A percentile compares a stretch with the other conserved stretches of the same genome.
phyloP scores from a whole-genome alignment of 257 asterid species.

The Scutellaria baicalensis region DNA sequence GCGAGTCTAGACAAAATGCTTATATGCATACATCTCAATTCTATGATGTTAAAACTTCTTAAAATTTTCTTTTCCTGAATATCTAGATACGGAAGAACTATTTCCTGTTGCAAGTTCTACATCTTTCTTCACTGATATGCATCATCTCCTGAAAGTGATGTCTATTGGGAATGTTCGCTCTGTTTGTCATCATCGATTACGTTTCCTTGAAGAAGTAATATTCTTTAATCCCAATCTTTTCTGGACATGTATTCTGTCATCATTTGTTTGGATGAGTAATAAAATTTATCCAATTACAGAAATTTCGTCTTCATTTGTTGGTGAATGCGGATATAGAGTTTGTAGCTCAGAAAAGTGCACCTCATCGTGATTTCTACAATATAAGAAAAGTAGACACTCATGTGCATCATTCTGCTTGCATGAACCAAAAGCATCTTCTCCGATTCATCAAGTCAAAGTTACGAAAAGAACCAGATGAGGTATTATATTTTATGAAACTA shows the following conservation, averaged over 20 bases:
- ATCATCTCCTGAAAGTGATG: constrained; percentile 71
- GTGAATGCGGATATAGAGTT: constrained; percentile 80
- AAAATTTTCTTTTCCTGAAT: constrained; percentile 2
- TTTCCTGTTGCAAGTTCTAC: constrained; percentile 83
- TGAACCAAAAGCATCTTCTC: constrained; percentile 95
- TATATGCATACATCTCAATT: not conserved
- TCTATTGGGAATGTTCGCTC: constrained; percentile 81
- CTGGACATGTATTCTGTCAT: constrained; percentile 7
- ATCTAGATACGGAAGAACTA: constrained; percentile 63
- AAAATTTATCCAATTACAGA: constrained; percentile 36
- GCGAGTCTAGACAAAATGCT: not conserved
- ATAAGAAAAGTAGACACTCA: constrained; percentile 92
- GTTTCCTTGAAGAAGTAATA: constrained; percentile 84
- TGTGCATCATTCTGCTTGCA: constrained; percentile 94
- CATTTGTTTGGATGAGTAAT: constrained; percentile 1
- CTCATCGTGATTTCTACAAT: constrained; percentile 94
- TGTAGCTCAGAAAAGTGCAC: constrained; percentile 90
- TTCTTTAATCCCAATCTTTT: constrained; percentile 13
- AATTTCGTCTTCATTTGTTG: constrained; percentile 81
- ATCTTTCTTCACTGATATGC: constrained; percentile 85
- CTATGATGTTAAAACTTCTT: not conserved
- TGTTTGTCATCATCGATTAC: constrained; percentile 69
- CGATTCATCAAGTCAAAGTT: constrained; percentile 84
- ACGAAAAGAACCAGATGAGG: constrained; percentile 94
- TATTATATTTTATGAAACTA: constrained; percentile 23